Conservation (phyloP, 208 protist genomes). For the Kentomonas sorsogonicus region DNA sequence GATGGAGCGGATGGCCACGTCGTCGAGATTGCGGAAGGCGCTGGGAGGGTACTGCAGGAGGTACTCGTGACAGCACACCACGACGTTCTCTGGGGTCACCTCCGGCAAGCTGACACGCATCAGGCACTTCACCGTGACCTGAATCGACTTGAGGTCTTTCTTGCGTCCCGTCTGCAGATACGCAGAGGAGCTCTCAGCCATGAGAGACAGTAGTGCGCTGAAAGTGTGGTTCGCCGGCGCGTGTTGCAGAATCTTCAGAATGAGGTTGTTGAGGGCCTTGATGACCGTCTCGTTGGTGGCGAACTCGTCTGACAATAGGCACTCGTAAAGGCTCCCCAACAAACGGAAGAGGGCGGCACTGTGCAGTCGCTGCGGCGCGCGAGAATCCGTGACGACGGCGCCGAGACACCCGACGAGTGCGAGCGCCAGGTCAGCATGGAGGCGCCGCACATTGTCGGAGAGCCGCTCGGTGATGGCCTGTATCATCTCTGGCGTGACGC, state of each 20-base stretch:
- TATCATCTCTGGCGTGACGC: slow-evolving; percentile 70
- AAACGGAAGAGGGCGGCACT: slow-evolving; percentile 65
- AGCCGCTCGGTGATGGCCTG: slow-evolving; percentile 77
- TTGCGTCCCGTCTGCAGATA: slow-evolving; percentile 64
- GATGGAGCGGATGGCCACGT: slow-evolving; percentile 81
- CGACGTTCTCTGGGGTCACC: slow-evolving; percentile 65
- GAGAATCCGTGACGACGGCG: slow-evolving; percentile 46
- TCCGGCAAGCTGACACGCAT: slow-evolving; percentile 58
- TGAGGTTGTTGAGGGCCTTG: slow-evolving; percentile 80
- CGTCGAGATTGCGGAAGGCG: slow-evolving; percentile 76
- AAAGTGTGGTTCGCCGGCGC: slow-evolving; percentile 75
- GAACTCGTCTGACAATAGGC: slow-evolving; percentile 79
- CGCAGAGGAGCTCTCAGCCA: slow-evolving; percentile 74
- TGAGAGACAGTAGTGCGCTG: slow-evolving; percentile 65
- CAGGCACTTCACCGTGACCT: slow-evolving; percentile 87
- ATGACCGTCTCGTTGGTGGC: slow-evolving; percentile 59
- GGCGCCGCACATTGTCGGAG: slow-evolving; percentile 54
- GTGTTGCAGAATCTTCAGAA: slow-evolving; percentile 63
- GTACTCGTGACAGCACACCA: slow-evolving; percentile 84
- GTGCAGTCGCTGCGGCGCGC: slow-evolving; percentile 49
- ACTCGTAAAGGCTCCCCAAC: slow-evolving; percentile 78
- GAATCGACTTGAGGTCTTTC: slow-evolving; percentile 82
- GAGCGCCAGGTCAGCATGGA: slow-evolving; percentile 49
- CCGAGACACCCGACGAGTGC: slow-evolving; percentile 62
- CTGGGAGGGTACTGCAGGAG: slow-evolving; percentile 86